Base-by-base conservation (phyloP, 768 basidiomycete species). In the Suillus sp. region DNA sequence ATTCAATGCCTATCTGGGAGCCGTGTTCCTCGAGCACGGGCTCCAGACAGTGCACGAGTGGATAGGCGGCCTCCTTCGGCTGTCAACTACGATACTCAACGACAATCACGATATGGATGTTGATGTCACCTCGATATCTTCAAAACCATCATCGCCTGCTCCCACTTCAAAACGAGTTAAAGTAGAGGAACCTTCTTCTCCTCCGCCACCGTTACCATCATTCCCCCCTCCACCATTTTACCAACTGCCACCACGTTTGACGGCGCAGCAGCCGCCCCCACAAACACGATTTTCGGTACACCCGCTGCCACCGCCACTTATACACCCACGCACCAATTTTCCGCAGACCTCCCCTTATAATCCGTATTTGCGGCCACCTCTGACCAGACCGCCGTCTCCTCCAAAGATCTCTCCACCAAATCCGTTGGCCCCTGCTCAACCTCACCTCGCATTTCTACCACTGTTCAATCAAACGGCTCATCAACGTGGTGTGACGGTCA, bases 381-480 rank as follows among this genome's bases (percentile, higher is more conserved):
- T 72, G 35, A 73, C 77, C 18, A 68, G 70, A 9, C 71, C 69
- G 58, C 69, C 72, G 48, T 76, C 73, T 0, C 72, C 75, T 22
- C 75, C 78, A 63, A 58, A 62, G 45, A 78, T 79, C 4, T 78
- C 80, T 16, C 75, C 70, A 14, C 70, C 61, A 64, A 91, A 90
- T 72, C 86, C 88, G 35, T 70, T 88, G 58, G 79, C 86, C 32
- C 86, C 87, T 18, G 87, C 86, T n/a, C 84, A 85, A 69, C 87
- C 86, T 3, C 77, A 79, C 59, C 72, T 85, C 20, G 85, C 90
- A 16, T 90, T 88, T 73, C 75, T 92, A 43, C 86, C 90, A 0
- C 70, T 89, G 35, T 92, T 92, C 75, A 92, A 92, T 72, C 87
- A 92, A 75, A 86, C 84, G 2, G 89, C 89, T 50, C 75, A 79